A percentile compares a stretch with the other conserved stretches of the same genome.
Evolutionary conservation across 2,329 filamentous ascomycete species (phyloP).

Genomic region (Colletotrichum sublineola): DNA sequence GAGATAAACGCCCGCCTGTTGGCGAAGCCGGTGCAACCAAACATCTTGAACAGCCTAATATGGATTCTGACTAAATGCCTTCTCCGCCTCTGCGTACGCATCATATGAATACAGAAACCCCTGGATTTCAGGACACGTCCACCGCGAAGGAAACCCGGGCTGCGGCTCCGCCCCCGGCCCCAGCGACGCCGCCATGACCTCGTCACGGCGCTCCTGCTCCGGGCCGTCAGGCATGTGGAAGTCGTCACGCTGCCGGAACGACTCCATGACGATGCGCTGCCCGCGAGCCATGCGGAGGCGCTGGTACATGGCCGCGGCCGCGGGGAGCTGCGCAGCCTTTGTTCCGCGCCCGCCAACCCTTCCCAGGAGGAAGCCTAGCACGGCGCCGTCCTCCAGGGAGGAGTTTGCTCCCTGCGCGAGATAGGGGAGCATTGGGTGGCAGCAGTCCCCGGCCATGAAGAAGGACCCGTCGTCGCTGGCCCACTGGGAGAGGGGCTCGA

Average conservation of each 20-base stretch:
- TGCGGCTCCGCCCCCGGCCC: constrained; percentile 13
- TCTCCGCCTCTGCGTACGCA: constrained; percentile 42
- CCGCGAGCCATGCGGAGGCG: constrained; percentile 39
- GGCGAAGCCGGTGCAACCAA: not conserved
- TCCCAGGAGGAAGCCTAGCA: constrained; percentile 42
- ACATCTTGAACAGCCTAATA: constrained; percentile 8
- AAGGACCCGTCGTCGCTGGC: constrained; percentile 55
- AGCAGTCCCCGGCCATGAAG: constrained; percentile 58
- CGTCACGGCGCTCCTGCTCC: constrained; percentile 38
- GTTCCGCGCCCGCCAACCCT: constrained; percentile 23
- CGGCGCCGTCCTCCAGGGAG: constrained; percentile 38
- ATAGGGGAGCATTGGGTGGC: constrained; percentile 63
- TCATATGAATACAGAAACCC: constrained; percentile 42
- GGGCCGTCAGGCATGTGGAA: constrained; percentile 42
- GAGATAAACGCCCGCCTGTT: not conserved
- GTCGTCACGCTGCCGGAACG: constrained; percentile 42
- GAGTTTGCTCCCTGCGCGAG: constrained; percentile 58
- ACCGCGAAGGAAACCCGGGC: constrained; percentile 42
- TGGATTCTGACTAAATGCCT: constrained; percentile 45
- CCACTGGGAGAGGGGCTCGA: constrained; percentile 56
- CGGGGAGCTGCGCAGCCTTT: constrained; percentile 27
- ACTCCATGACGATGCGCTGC: constrained; percentile 42
- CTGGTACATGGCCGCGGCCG: constrained; percentile 42
- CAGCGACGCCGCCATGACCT: constrained; percentile 37
- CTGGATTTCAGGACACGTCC: constrained; percentile 43